A percentile compares a stretch with the other conserved stretches of the same genome.
phyloP scores from a whole-genome alignment of 2,329 filamentous ascomycete species.

The Phaeomoniella chlamydospora region DNA sequence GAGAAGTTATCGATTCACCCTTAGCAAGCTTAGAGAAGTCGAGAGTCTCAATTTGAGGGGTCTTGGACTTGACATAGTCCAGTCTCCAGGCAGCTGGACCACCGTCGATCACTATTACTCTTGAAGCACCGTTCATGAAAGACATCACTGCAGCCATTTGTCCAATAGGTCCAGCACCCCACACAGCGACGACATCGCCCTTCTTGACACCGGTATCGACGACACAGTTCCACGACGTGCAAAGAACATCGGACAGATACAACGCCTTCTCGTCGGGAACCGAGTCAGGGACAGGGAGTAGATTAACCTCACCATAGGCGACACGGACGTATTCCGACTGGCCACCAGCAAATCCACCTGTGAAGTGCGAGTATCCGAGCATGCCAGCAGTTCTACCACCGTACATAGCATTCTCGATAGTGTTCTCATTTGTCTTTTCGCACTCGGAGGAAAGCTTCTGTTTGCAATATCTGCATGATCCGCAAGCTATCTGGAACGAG shows the following conservation, averaged over 20 bases:
- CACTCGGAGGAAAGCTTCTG: constrained; percentile 68
- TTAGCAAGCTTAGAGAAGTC: constrained; percentile 2
- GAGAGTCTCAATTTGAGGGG: constrained; percentile 46
- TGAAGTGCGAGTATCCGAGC: constrained; percentile 58
- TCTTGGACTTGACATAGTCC: constrained; percentile 44
- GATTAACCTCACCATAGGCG: constrained; percentile 63
- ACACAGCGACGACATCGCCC: constrained; percentile 7
- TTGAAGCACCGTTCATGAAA: constrained; percentile 50
- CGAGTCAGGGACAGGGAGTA: constrained; percentile 60
- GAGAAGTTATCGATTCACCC: constrained; percentile 16
- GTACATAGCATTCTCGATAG: constrained; percentile 57
- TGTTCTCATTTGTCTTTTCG: constrained; percentile 63
- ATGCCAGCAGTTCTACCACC: constrained; percentile 57
- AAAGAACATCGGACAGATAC: constrained; percentile 65
- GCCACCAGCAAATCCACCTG: constrained; percentile 71
- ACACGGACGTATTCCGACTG: constrained; percentile 78
- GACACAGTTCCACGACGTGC: constrained; percentile 66
- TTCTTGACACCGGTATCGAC: constrained; percentile 49
- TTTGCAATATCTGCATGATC: constrained; percentile 58
- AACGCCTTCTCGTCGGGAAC: constrained; percentile 74
- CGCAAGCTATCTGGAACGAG: constrained; percentile 65
- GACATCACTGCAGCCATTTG: constrained; percentile 35
- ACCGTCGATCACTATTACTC: constrained; percentile 59
- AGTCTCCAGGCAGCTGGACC: constrained; percentile 44
- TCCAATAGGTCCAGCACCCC: constrained; percentile 7